Conservation (phyloP, 176 grass and related monocot genomes). For the Oryza meridionalis region DNA sequence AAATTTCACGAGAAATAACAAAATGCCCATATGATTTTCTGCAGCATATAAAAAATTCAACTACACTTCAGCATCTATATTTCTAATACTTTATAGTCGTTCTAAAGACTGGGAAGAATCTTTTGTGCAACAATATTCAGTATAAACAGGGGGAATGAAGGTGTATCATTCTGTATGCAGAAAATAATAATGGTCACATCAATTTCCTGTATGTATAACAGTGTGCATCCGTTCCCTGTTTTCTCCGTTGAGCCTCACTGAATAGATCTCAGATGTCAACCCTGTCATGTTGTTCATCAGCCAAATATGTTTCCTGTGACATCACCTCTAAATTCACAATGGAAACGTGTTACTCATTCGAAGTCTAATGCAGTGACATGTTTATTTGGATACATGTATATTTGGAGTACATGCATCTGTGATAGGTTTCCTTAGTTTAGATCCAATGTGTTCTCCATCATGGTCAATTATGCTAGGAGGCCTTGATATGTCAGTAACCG, state of each 20-base stretch:
- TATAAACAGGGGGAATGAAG: not conserved
- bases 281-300: not conserved
- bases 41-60: not conserved
- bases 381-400: too few species aligned
- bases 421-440: too few species aligned
- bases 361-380: too few species aligned
- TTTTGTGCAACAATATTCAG: not conserved
- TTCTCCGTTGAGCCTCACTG: constrained; percentile 33
- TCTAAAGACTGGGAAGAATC: not conserved
- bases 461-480: too few species aligned
- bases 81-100: not conserved
- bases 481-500: too few species aligned
- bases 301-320: constrained; percentile 16
- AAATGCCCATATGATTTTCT: not conserved
- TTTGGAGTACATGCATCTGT: too few species aligned
- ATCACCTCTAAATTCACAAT: not conserved
- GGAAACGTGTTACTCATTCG: too few species aligned
- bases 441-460: too few species aligned
- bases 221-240: not conserved
- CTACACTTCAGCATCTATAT: not conserved
- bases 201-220: not conserved
- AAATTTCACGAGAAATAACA: constrained; percentile 1
- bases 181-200: not conserved
- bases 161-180: not conserved
- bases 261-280: constrained; percentile 39